Evolutionary conservation across 768 basidiomycete genomes (phyloP), one percentile per base, ranked within the genome.

Genomic region (Russula vinacea): DNA sequence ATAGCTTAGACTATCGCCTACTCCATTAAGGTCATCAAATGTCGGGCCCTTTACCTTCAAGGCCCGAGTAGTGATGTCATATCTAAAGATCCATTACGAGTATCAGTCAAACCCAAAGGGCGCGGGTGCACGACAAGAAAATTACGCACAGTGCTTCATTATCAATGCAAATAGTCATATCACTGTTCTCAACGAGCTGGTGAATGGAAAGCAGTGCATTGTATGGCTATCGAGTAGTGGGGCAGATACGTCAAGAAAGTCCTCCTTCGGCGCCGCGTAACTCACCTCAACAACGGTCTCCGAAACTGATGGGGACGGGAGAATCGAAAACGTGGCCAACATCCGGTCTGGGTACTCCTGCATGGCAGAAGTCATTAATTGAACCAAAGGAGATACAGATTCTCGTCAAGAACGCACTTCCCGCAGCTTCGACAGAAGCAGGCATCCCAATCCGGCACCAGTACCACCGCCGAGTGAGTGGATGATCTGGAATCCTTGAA

Each of bases 381-480:
- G 16, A 37, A 61, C 66, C 19, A 68, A 37, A 44, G 56, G 33
- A 33, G 19, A 54, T 4, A 24, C 22, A 16, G 16, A 24, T 2
- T 57, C 51, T 17, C 13, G 14, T 17, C 17, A 59, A 44, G 26
- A 65, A 70, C 80, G 68, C 65, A 82, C 90, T 77, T 94, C 92
- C 58, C 90, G 83, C 64, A 94, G 76, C 72, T 94, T 94, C 42
- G 86, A 85, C 40, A 96, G 75, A 59, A 95, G 76, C 49, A 95
- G 77, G 61, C 86, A 87, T 44, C 93, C 93, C 47, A 95, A 75
- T 19, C 94, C 94, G 26, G 93, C 85, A 42, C 93, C 94, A 3
- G 91, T 95, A 42, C 94, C 94, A 65, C 94, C 94, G 40, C 94
- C 94, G 19, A 98, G 83, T 19, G 94, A 93, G 68, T 96, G 93